Evolutionary conservation across 495 filamentous ascomycete species (phyloP).

Genomic region (Penicillium parvum): DNA sequence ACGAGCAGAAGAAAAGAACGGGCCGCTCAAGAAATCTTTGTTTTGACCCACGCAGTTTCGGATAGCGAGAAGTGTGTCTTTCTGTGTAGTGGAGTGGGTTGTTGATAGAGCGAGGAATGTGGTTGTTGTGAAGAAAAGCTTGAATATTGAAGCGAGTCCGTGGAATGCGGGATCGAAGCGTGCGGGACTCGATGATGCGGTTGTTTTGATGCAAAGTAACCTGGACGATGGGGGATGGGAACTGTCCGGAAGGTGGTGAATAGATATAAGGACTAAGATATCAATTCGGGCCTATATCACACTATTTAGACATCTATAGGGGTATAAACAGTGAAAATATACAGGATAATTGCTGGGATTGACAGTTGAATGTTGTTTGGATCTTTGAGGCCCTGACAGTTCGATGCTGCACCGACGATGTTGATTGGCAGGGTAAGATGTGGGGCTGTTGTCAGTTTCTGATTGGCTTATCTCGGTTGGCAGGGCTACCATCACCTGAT

Average conservation of each 20-base stretch:
- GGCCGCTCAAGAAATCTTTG: conserved; percentile 23
- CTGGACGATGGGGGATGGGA: no score
- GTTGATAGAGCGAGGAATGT: conserved; percentile 17
- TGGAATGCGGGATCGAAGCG: conserved; percentile 10
- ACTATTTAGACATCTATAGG: neutral
- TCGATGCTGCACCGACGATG: neutral
- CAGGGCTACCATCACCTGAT: conserved; percentile 25
- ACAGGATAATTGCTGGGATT: no score
- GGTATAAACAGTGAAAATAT: no score
- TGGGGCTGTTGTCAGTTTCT: neutral
- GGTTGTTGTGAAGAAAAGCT: conserved; percentile 19
- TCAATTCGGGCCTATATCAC: conserved; percentile 1
- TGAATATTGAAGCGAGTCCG: conserved; percentile 1
- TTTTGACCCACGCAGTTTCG: conserved; percentile 34
- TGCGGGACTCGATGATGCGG: conserved; percentile 19
- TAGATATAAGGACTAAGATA: no score
- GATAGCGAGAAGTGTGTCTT: neutral
- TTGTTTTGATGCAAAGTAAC: conserved; percentile 16
- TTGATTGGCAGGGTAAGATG: conserved; percentile 16
- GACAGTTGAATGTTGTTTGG: no score
- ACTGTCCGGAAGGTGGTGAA: no score
- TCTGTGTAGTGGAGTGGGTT: neutral
- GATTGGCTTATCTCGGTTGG: conserved; percentile 20
- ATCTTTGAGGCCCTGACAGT: neutral
- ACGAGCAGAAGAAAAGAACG: conserved; percentile 7